phyloP scores from a whole-genome alignment of 1,284 basidiomycete genomes.

The Ganoderma lingzhi region DNA sequence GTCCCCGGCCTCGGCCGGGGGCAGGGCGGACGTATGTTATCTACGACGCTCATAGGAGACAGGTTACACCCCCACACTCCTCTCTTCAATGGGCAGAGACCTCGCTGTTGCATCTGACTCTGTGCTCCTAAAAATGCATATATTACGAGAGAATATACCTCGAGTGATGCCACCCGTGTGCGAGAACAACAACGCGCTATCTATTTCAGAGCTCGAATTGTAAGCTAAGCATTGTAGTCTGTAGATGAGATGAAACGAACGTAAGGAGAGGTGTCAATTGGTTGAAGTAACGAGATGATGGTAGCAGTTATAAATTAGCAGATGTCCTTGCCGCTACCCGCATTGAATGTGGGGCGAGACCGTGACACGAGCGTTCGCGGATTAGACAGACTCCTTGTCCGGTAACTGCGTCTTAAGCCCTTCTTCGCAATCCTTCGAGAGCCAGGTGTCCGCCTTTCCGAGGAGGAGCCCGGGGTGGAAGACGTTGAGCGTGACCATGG shows the following conservation, averaged over 20 bases:
- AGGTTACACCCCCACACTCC: conserved; percentile 33
- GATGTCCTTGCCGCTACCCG: background rate
- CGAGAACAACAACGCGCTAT: background rate
- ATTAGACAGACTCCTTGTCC: background rate
- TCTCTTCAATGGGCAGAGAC: conserved; percentile 29
- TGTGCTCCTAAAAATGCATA: conserved; percentile 11
- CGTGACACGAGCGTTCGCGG: background rate
- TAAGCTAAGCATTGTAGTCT: background rate
- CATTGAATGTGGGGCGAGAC: background rate
- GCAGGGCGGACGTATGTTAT: conserved; percentile 33
- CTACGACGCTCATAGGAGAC: conserved; percentile 31
- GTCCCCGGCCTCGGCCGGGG: conserved; percentile 15
- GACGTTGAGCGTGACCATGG: conserved; percentile 59
- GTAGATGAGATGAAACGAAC: background rate
- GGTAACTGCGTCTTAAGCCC: too few relatives aligned
- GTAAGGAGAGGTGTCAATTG: background rate
- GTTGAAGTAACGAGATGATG: background rate
- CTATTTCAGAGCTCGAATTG: background rate
- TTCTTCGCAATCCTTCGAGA: background rate
- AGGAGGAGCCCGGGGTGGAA: conserved; percentile 52
- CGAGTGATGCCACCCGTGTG: background rate
- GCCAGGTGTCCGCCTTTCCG: conserved; percentile 16
- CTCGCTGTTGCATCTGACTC: conserved; percentile 14
- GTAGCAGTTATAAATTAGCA: background rate
- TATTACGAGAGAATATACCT: background rate